phyloP scores from a whole-genome alignment of 192 early-diverging fungal genomes.

The Mortierella hygrophila region DNA sequence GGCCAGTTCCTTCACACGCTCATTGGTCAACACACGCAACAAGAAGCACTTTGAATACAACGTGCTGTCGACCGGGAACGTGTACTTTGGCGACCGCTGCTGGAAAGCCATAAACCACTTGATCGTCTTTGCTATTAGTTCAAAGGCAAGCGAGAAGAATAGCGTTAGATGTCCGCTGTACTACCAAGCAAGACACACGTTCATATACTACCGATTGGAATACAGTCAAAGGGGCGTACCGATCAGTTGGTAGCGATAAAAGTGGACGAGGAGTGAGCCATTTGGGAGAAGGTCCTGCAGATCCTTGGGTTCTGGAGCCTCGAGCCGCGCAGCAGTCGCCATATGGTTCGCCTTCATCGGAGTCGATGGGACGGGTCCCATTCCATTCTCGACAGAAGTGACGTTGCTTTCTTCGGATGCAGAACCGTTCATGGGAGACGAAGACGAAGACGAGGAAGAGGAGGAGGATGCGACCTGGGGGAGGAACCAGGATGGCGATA shows the following conservation, averaged over 20 bases:
- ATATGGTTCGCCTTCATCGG: not conserved
- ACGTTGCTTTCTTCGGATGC: not conserved
- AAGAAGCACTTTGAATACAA: slow-evolving; percentile 49
- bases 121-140: slow-evolving; percentile 39
- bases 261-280: slow-evolving; percentile 29
- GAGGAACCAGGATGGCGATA: slow-evolving; percentile 38
- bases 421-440: not conserved
- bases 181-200: too few species aligned
- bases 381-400: not conserved
- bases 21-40: slow-evolving; percentile 32
- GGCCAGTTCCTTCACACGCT: slow-evolving; percentile 28
- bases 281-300: slow-evolving; percentile 20
- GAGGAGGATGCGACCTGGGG: not conserved
- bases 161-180: too few species aligned
- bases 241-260: slow-evolving; percentile 39
- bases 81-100: slow-evolving; percentile 32
- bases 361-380: not conserved
- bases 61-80: slow-evolving; percentile 38
- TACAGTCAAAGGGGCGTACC: not conserved
- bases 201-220: too few species aligned
- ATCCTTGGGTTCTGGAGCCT: slow-evolving; percentile 39
- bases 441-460: not conserved
- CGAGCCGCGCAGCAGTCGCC: slow-evolving; percentile 9
- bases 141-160: not conserved
- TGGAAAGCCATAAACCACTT: slow-evolving; percentile 54